Evolutionary conservation across 768 basidiomycete species (phyloP), one percentile per base, ranked within the genome.

Genomic region (Rubroboletus pulcherrimus): DNA sequence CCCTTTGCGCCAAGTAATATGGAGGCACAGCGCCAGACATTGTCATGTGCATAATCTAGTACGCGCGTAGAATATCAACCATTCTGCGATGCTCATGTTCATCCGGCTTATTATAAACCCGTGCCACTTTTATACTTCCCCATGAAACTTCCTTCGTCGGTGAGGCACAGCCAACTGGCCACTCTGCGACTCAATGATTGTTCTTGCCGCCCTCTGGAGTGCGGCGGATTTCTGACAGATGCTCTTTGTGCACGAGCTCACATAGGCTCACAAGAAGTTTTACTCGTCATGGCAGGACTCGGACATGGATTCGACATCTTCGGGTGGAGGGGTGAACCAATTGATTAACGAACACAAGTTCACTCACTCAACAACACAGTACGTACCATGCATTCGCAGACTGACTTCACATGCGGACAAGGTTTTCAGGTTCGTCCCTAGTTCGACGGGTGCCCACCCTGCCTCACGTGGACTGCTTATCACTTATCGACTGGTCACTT

Each of bases 21-120:
- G n/a, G 10, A 29, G 49, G 37, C 26, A 56, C 52, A 34, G 42
- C 17, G 51, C 60, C 21, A 47, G 42, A 44, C 47, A 49, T 53
- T 53, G 51, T 67, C 34, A 53, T 67, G 63, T 65, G 55, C 53
- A 66, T 66, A 64, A 53, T 51, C 34, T 39, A 51, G 33, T 56
- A 54, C 26, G 49, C 41, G 14, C 46, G 39, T 44, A 33, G 58
- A 45, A 53, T 57, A 46, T 31, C 33, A 46, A 48, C 3, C 46
- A 34, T 47, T 57, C 29, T 50, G 24, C 35, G 15, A 42, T 55
- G 50, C 24, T 53, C 15, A 21, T 52, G 40, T 37, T 37, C 35
- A 17, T 21, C 21, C 1, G 21, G 31, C 30, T 39, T 49, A 21
- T 26, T 26, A 26, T 26, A 14, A 17, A 7, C n/a, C 17, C n/a